phyloP scores from a whole-genome alignment of 1,284 basidiomycete genomes.

The Ustilago vetiveriae region DNA sequence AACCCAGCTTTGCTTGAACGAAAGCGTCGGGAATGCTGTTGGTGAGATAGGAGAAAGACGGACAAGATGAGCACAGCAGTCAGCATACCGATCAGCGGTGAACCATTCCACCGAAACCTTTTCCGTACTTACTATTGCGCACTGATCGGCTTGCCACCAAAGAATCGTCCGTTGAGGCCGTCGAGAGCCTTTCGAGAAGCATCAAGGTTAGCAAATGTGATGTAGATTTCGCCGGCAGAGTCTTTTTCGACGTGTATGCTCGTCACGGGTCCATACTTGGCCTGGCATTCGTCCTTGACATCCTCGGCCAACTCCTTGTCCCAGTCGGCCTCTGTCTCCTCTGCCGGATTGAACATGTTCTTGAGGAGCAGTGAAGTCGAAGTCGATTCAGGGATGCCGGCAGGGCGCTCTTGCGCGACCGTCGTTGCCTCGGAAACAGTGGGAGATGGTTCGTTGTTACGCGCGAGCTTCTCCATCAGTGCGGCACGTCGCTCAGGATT shows the following conservation, averaged over 20 bases:
- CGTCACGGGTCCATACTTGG: slow-evolving; percentile 86
- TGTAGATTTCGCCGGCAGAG: slow-evolving; percentile 89
- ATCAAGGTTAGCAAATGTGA: slow-evolving; percentile 85
- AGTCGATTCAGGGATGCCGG: slow-evolving; percentile 67
- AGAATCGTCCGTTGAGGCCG: slow-evolving; percentile 83
- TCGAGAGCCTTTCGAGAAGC: slow-evolving; percentile 83
- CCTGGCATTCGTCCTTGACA: slow-evolving; percentile 90
- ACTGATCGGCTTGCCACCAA: slow-evolving; percentile 61
- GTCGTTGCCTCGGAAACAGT: slow-evolving; percentile 10
- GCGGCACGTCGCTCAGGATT: slow-evolving; percentile 59
- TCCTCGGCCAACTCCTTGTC: slow-evolving; percentile 94
- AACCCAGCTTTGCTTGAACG: slow-evolving; percentile 53
- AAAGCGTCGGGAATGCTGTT: slow-evolving; percentile 52
- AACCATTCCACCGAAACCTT: no score
- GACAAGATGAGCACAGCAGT: no score
- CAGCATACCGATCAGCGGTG: no score
- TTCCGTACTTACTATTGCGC: slow-evolving; percentile 59
- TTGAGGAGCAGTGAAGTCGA: slow-evolving; percentile 73
- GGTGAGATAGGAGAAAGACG: not conserved
- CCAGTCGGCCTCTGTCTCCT: slow-evolving; percentile 96
- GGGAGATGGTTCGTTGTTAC: slow-evolving; percentile 41
- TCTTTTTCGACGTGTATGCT: slow-evolving; percentile 94
- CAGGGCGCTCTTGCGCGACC: slow-evolving; percentile 71
- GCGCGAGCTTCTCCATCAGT: slow-evolving; percentile 65
- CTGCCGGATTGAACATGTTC: slow-evolving; percentile 97